Percentiles rank a stretch among this genome's conserved stretches.
Evolutionary conservation across 75 land plant genomes (phyloP).

Genomic region (Pseudotsuga menziesii): DNA sequence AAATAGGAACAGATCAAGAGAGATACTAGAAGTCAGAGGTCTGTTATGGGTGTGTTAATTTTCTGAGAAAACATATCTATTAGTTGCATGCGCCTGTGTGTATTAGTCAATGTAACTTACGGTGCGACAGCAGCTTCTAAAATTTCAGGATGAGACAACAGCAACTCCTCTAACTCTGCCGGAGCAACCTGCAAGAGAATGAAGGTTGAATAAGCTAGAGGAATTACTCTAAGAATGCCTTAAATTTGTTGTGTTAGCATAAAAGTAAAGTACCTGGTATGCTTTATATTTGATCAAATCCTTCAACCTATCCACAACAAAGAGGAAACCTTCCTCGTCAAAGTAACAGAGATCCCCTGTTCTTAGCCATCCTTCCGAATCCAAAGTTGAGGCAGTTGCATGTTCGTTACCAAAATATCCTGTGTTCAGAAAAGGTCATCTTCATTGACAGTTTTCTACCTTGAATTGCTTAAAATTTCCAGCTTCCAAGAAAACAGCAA

Average conservation of each 20-base stretch:
- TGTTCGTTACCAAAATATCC: conserved; percentile 67
- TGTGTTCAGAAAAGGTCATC: conserved; percentile 10
- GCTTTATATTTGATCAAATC: conserved; percentile 94
- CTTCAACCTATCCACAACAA: conserved; percentile 77
- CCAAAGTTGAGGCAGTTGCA: conserved; percentile 60
- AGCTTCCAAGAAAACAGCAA: too few relatives aligned
- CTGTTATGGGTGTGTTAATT: not conserved
- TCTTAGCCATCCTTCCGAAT: conserved; percentile 73
- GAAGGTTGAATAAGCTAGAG: too few relatives aligned
- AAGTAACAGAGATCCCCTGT: conserved; percentile 93
- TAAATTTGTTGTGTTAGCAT: too few relatives aligned
- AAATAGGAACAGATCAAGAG: not conserved
- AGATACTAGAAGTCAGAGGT: not conserved
- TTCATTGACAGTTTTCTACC: not conserved
- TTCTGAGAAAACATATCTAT: not conserved
- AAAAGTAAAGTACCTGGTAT: conserved; percentile 48
- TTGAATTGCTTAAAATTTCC: too few relatives aligned
- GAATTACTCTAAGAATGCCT: too few relatives aligned
- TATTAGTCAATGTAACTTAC: conserved; percentile 27
- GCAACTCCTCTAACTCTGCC: conserved; percentile 57
- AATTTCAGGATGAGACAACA: conserved; percentile 45
- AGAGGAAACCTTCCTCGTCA: conserved; percentile 70
- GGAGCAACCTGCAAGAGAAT: conserved; percentile 37
- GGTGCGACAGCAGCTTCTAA: conserved; percentile 61
- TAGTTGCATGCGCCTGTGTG: too few relatives aligned